A percentile compares a stretch with the other conserved stretches of the same genome.
Evolutionary conservation across 176 grass and related monocot genomes (phyloP).

Genomic region (Ananas comosus): DNA sequence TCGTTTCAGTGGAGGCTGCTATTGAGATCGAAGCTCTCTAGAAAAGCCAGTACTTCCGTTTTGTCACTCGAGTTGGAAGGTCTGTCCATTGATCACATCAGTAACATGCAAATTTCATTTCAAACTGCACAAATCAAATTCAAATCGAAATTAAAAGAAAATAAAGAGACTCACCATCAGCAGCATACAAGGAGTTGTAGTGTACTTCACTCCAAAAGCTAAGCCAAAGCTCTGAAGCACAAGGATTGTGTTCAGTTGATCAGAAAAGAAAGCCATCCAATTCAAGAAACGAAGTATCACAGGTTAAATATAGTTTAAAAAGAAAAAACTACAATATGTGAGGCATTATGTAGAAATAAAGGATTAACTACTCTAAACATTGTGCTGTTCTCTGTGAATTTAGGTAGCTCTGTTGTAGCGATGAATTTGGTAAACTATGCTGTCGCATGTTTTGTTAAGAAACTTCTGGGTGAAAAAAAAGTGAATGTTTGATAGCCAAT

Average conservation of each 20-base stretch:
- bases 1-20: neutral
- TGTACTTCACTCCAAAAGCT: slow-evolving; percentile 99
- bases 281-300: too few species aligned
- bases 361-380: too few species aligned
- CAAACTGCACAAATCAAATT: neutral
- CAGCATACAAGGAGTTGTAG: slow-evolving; percentile 93
- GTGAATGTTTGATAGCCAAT: neutral
- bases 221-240: slow-evolving; percentile 79
- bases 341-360: neutral
- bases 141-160: neutral
- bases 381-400: too few species aligned
- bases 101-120: too few species aligned
- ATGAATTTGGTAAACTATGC: too few species aligned
- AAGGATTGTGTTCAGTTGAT: neutral
- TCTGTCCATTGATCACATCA: slow-evolving; percentile 33
- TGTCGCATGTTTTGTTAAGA: too few species aligned
- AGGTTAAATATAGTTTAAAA: neutral
- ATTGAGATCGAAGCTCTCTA: slow-evolving; percentile 19
- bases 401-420: too few species aligned
- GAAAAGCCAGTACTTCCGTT: slow-evolving; percentile 88
- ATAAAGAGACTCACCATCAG: slow-evolving; percentile 52
- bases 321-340: neutral
- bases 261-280: neutral
- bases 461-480: too few species aligned
- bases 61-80: slow-evolving; percentile 61